Percentiles rank a stretch among this genome's conserved stretches.
These are phyloP conservation scores for Taiozyma sp. DNA, from an alignment of 1,139 yeast genomes.

Conservation along the genomic window DNA sequence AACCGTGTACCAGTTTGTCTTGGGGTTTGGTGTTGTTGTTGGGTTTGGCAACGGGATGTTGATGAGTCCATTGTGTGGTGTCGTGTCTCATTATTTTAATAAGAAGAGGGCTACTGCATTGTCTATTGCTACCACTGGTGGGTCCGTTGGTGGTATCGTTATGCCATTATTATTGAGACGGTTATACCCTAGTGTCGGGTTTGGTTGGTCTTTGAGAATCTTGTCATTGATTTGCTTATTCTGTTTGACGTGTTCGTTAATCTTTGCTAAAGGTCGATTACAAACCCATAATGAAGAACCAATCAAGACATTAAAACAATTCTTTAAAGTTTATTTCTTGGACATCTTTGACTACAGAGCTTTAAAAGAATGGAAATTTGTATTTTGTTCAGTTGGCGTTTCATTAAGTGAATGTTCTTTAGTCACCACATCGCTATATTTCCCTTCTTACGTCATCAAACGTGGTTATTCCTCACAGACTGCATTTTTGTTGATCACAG, in stretches of 20 bases:
- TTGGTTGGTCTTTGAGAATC: constrained; percentile 52
- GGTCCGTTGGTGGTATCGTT: constrained; percentile 59
- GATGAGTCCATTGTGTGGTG: constrained; percentile 44
- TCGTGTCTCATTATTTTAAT: constrained; percentile 57
- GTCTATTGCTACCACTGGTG: constrained; percentile 60
- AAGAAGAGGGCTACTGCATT: constrained; percentile 55
- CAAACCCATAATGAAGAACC: constrained; percentile 1
- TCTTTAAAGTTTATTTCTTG: constrained; percentile 19
- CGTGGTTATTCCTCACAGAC: constrained; percentile 38
- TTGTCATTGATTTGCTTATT: constrained; percentile 38
- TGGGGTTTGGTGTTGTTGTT: constrained; percentile 47
- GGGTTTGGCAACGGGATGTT: constrained; percentile 56
- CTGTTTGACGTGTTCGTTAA: constrained; percentile 27
- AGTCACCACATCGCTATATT: constrained; percentile 42
- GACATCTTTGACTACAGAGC: constrained; percentile 39
- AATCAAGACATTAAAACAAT: constrained; percentile 1
- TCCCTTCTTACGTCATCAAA: constrained; percentile 45
- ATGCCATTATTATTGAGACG: constrained; percentile 54
- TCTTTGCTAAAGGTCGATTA: constrained; percentile 24
- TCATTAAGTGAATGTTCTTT: constrained; percentile 37
- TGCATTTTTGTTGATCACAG: constrained; percentile 42
- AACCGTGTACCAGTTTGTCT: constrained; percentile 48
- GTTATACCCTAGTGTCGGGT: constrained; percentile 47
- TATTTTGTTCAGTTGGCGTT: constrained; percentile 38
- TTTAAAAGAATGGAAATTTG: constrained; percentile 35